phyloP scores from a whole-genome alignment of 176 grass and related monocot species.

The Olyra latifolia region DNA sequence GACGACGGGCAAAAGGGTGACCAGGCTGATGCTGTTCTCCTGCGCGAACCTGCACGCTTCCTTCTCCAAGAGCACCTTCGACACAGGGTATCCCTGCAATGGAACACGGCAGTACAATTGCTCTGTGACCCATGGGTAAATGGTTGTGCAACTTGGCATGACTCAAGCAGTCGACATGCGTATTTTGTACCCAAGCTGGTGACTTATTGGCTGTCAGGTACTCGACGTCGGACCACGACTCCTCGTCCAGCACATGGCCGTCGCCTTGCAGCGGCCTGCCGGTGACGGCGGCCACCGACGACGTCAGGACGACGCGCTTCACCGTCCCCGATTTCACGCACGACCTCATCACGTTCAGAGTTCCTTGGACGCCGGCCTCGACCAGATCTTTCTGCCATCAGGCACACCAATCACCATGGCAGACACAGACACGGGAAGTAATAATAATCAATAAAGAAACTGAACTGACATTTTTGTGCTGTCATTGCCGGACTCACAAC shows the following conservation, averaged over 20 bases:
- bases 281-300: constrained; percentile 35
- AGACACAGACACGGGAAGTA: too few relatives aligned
- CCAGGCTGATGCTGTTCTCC: constrained; percentile 54
- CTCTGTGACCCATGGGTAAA: not conserved
- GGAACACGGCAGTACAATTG: not conserved
- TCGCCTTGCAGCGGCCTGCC: constrained; percentile 34
- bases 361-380: constrained; percentile 41
- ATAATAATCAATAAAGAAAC: not conserved
- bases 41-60: constrained; percentile 43
- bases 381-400: constrained; percentile 63
- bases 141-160: not conserved
- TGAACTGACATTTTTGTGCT: not conserved
- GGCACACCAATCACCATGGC: not conserved
- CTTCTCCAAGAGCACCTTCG: constrained; percentile 61
- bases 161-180: not conserved
- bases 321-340: constrained; percentile 58
- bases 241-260: constrained; percentile 59
- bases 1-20: constrained; percentile 34
- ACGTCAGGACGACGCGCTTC: constrained; percentile 59
- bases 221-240: constrained; percentile 56
- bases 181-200: constrained; percentile 41
- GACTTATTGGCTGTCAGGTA: constrained; percentile 30
- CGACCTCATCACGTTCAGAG: constrained; percentile 59
- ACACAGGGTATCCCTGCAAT: constrained; percentile 41
- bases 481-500: too few relatives aligned